Evolutionary conservation across 192 early-diverging fungal genomes (phyloP).

Genomic region (Chytriomyces sp.): DNA sequence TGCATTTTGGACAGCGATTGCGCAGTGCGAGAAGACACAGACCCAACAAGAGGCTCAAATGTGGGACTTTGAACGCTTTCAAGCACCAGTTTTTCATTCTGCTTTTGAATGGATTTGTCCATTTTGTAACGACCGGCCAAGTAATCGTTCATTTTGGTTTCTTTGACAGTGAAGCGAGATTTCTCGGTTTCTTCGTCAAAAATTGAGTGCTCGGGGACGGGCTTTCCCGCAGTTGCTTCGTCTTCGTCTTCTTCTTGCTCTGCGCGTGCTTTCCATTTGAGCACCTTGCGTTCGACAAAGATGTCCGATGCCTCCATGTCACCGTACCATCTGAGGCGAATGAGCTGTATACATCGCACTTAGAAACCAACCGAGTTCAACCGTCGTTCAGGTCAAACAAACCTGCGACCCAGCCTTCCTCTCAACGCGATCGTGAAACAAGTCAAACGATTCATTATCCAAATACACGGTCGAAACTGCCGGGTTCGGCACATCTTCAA

Average conservation of each 20-base stretch:
- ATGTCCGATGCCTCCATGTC: slow-evolving; percentile 78
- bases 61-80: slow-evolving; percentile 22
- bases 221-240: background rate
- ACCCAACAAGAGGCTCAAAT: background rate
- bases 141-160: slow-evolving; percentile 89
- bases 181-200: slow-evolving; percentile 69
- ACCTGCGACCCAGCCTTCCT: slow-evolving; percentile 86
- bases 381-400: background rate
- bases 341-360: slow-evolving; percentile 48
- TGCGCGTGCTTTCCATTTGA: slow-evolving; percentile 13
- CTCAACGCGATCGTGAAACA: slow-evolving; percentile 87
- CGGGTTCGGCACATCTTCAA: slow-evolving; percentile 65
- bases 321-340: slow-evolving; percentile 95
- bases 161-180: slow-evolving; percentile 90
- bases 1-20: background rate
- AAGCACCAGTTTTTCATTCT: slow-evolving; percentile 27
- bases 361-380: background rate
- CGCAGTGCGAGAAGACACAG: background rate
- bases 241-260: background rate
- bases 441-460: slow-evolving; percentile 87
- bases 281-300: slow-evolving; percentile 91
- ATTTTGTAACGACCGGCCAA: slow-evolving; percentile 76
- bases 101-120: slow-evolving; percentile 74
- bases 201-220: background rate
- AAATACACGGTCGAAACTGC: slow-evolving; percentile 93